A percentile compares a stretch with the other conserved stretches of the same genome.
Evolutionary conservation across 495 filamentous ascomycete genomes (phyloP).

Genomic region (Stereocaulon alpinum): DNA sequence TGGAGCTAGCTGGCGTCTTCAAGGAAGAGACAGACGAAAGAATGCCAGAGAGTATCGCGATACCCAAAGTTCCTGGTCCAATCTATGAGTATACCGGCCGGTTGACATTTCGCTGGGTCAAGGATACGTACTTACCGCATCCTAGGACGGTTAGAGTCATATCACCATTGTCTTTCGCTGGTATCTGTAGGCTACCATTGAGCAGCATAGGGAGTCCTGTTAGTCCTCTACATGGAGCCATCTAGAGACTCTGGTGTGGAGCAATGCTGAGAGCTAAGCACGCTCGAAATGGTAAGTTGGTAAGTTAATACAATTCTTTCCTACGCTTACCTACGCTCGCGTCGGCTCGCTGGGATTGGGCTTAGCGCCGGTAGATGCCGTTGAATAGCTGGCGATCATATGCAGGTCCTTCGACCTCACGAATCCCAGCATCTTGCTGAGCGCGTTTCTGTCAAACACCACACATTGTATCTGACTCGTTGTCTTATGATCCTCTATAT

Average conservation of each 20-base stretch:
- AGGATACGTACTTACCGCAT: constrained; percentile 45
- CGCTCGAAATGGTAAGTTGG: too few species aligned
- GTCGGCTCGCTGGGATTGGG: background rate
- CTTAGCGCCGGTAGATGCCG: background rate
- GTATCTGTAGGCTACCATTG: too few species aligned
- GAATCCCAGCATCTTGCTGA: too few species aligned
- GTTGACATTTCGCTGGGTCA: constrained; percentile 1
- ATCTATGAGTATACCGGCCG: constrained; percentile 1
- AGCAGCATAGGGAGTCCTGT: background rate
- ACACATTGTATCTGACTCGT: too few species aligned
- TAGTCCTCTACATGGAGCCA: background rate
- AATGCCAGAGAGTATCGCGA: constrained; percentile 74
- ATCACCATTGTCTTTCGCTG: constrained; percentile 23
- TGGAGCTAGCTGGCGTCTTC: constrained; percentile 29
- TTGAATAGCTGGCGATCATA: background rate
- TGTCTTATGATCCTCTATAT: too few species aligned
- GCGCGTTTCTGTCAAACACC: too few species aligned
- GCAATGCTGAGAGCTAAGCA: background rate
- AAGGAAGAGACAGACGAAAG: constrained; percentile 46
- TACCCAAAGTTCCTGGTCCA: constrained; percentile 61
- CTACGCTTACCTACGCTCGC: too few species aligned
- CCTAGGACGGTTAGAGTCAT: constrained; percentile 62
- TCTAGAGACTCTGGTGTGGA: background rate
- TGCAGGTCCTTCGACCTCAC: constrained; percentile 5
- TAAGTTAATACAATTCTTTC: too few species aligned